Percentiles rank a stretch among this genome's conserved stretches.
Evolutionary conservation across 2,329 filamentous ascomycete genomes (phyloP).

Genomic region (Fusarium continuum): DNA sequence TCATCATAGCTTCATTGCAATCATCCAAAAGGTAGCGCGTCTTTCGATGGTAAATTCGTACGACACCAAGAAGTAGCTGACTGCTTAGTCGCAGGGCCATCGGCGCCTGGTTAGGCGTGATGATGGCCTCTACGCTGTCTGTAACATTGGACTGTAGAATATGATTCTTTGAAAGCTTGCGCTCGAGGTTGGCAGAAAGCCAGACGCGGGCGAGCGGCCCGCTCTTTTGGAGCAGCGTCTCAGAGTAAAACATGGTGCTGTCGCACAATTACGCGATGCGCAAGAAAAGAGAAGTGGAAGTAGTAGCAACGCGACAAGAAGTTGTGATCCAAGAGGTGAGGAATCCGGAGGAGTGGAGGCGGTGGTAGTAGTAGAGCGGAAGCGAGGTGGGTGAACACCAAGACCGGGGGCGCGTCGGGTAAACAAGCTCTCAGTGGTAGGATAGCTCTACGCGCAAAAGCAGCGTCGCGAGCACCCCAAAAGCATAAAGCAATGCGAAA

Average conservation of each 20-base stretch:
- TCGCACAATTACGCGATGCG: constrained; percentile 45
- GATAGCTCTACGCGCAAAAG: constrained; percentile 46
- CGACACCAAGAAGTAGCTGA: constrained; percentile 92
- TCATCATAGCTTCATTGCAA: constrained; percentile 96
- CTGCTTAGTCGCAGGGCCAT: constrained; percentile 94
- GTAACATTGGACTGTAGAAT: constrained; percentile 95
- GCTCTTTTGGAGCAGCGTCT: constrained; percentile 94
- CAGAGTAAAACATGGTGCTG: constrained; percentile 91
- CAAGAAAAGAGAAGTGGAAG: constrained; percentile 30
- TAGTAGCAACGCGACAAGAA: constrained; percentile 17
- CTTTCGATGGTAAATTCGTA: constrained; percentile 97
- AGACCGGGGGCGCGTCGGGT: constrained; percentile 46
- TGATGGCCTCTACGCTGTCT: constrained; percentile 94
- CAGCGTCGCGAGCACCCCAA: constrained; percentile 44
- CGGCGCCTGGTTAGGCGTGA: constrained; percentile 89
- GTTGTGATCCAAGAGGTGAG: constrained; percentile 14
- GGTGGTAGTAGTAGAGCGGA: constrained; percentile 28
- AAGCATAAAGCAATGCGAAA: constrained; percentile 42
- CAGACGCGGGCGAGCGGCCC: constrained; percentile 97
- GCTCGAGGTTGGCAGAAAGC: constrained; percentile 97
- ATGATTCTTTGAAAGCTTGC: constrained; percentile 97
- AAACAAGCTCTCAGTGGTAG: constrained; percentile 48
- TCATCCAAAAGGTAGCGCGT: constrained; percentile 96
- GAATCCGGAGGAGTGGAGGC: constrained; percentile 19
- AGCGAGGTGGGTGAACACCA: constrained; percentile 46